Percentiles rank a stretch among this genome's conserved stretches.
Conservation (phyloP, 1,139 yeast genomes). For the Hemisphaericaspora subhashii region DNA sequence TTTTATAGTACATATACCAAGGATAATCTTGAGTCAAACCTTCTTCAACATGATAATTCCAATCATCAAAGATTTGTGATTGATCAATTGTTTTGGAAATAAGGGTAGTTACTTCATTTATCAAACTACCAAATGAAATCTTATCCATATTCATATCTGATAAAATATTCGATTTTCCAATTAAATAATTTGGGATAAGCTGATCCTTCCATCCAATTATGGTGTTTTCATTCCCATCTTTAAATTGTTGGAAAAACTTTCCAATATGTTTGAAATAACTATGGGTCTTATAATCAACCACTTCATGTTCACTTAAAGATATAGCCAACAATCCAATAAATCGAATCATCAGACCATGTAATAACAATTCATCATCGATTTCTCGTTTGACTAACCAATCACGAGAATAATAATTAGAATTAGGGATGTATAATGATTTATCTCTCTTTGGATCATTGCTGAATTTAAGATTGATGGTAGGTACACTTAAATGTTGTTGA, state of each 20-base stretch:
- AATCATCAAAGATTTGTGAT: constrained; percentile 33
- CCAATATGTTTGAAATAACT: constrained; percentile 24
- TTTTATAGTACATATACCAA: constrained; percentile 63
- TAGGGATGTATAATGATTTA: constrained; percentile 31
- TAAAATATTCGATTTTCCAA: constrained; percentile 23
- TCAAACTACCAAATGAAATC: constrained; percentile 21
- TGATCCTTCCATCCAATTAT: constrained; percentile 24
- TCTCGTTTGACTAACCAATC: constrained; percentile 33
- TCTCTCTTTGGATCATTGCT: constrained; percentile 32
- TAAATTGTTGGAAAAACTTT: constrained; percentile 19
- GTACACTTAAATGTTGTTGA: constrained; percentile 34
- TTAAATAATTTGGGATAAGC: constrained; percentile 22
- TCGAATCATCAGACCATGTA: constrained; percentile 41
- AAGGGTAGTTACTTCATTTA: constrained; percentile 19
- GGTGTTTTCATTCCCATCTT: constrained; percentile 12
- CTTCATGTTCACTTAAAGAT: constrained; percentile 43
- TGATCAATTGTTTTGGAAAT: constrained; percentile 16
- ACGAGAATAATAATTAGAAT: constrained; percentile 37
- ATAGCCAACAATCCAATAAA: constrained; percentile 40
- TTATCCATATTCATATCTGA: constrained; percentile 21
- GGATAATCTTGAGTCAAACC: constrained; percentile 63
- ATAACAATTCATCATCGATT: constrained; percentile 28
- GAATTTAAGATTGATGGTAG: constrained; percentile 37
- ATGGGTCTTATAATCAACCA: constrained; percentile 31
- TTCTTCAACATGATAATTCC: constrained; percentile 40